Evolutionary conservation across 2,329 filamentous ascomycete genomes (phyloP).

Genomic region (Cercospora sojina): DNA sequence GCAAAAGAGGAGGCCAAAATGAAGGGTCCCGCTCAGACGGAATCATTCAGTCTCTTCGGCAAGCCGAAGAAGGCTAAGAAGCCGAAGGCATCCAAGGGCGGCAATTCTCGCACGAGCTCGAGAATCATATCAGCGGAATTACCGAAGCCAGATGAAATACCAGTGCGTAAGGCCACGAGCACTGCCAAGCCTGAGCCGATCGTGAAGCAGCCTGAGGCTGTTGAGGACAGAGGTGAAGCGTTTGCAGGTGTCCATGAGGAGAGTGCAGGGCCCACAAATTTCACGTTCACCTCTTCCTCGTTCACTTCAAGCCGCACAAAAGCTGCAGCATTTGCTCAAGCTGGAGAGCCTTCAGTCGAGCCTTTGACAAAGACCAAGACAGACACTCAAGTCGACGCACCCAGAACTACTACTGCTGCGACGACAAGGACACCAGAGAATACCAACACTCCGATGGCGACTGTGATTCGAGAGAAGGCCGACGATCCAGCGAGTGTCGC

Average conservation of each 20-base stretch:
- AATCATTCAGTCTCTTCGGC: slow-evolving; percentile 37
- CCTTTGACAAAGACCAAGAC: not conserved
- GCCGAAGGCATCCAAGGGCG: slow-evolving; percentile 8
- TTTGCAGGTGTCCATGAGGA: not conserved
- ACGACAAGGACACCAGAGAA: not conserved
- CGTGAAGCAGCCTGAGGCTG: not conserved
- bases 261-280: not conserved
- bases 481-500: not conserved
- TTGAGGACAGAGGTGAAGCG: not conserved
- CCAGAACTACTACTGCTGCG: not conserved
- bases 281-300: not conserved
- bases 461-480: not conserved
- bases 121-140: not conserved
- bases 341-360: not conserved
- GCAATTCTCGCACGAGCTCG: slow-evolving; percentile 1
- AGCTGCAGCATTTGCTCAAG: not conserved
- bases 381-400: not conserved
- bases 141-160: slow-evolving; percentile 8
- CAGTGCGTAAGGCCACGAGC: slow-evolving; percentile 43
- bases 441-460: not conserved
- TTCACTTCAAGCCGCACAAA: not conserved
- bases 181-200: not conserved
- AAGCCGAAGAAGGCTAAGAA: slow-evolving; percentile 24
- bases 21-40: slow-evolving; percentile 40
- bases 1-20: slow-evolving; percentile 28